Base-by-base conservation (phyloP, 139 green algal species). In the Tetraselmis striata region DNA sequence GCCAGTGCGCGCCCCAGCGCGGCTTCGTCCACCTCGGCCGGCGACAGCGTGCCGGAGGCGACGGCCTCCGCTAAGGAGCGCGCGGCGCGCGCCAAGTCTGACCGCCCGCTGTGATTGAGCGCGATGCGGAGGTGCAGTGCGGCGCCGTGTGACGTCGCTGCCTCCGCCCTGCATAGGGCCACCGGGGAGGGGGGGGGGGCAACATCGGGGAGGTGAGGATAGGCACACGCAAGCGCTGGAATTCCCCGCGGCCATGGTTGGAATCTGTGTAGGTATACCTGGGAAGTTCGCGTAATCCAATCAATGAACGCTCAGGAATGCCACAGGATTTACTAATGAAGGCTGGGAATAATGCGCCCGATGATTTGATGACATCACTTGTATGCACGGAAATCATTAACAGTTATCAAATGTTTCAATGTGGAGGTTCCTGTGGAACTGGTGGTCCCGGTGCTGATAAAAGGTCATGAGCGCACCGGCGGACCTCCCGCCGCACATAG, bases 71-170 rank as follows among this genome's bases (percentile, higher is more conserved):
- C 93, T 1, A 95, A 45, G 18, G 58, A 23, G 80, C 84, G 85
- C 23, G 87, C 89, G 1, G 94, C 93, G 2, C 32, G 23, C 1
- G 87, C 81, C 28, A 97, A 90, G 84, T 97, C 94, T 75, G 93
- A 85, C 79, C 88, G 84, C 0, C 85, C 94, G 29, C 90, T 84
- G 83, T 93, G 91, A 81, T 76, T 87, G 18, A 93, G 25, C 2
- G 88, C 89, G 28, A 93, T 79, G 29, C 30, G 85, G 24, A 92
- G 59, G 5, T 81, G 31, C 75, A 93, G 79, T 5, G 32, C 45
- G 0, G 0, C 30, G 59, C 89, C 88, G 26, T 80, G 27, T 24
- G 59, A 58, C 26, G 88, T 91, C 26, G 23, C n/a, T 23, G 78
- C 32, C 5, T 89, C 26, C 25, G 83, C 83, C 29, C 75, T 76